Evolutionary conservation across 495 filamentous ascomycete species (phyloP).

Genomic region (Pyrenula aspistea): DNA sequence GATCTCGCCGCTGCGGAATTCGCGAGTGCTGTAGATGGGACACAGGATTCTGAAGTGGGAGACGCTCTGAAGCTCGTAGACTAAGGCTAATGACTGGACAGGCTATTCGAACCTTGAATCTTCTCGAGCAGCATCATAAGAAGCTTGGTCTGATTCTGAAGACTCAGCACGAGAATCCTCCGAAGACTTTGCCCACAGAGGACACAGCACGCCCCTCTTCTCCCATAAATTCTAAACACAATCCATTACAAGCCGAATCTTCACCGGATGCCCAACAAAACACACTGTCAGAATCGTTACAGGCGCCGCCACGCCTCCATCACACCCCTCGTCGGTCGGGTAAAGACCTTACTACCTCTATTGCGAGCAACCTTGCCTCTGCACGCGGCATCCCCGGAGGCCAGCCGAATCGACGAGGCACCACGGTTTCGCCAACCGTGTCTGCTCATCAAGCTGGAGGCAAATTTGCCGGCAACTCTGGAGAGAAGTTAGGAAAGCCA

Average conservation of each 20-base stretch:
- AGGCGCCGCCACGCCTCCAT: conserved; percentile 22
- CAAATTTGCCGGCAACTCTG: conserved; percentile 35
- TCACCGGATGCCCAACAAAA: conserved; percentile 10
- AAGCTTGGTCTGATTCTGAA: conserved; percentile 68
- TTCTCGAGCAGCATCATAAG: conserved; percentile 80
- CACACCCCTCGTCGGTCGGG: conserved; percentile 36
- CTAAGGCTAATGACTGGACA: conserved; percentile 13
- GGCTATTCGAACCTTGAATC: conserved; percentile 69
- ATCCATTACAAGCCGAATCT: conserved; percentile 13
- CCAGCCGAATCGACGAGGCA: conserved; percentile 46
- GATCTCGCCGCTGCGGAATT: conserved; percentile 84
- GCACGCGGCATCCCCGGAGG: conserved; percentile 69
- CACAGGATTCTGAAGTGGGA: conserved; percentile 59
- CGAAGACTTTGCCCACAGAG: conserved; percentile 11
- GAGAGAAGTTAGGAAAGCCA: background rate
- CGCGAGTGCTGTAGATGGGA: conserved; percentile 63
- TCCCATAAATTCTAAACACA: conserved; percentile 11
- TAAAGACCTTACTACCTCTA: conserved; percentile 67
- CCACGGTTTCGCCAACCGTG: conserved; percentile 52
- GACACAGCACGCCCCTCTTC: conserved; percentile 2
- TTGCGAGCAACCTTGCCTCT: conserved; percentile 82
- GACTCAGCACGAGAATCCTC: conserved; percentile 49
- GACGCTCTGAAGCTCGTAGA: background rate
- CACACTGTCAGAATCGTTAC: conserved; percentile 16
- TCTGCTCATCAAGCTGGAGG: conserved; percentile 66